phyloP scores from a whole-genome alignment of 345 rosid genomes.

The Ceriops zippeliana region DNA sequence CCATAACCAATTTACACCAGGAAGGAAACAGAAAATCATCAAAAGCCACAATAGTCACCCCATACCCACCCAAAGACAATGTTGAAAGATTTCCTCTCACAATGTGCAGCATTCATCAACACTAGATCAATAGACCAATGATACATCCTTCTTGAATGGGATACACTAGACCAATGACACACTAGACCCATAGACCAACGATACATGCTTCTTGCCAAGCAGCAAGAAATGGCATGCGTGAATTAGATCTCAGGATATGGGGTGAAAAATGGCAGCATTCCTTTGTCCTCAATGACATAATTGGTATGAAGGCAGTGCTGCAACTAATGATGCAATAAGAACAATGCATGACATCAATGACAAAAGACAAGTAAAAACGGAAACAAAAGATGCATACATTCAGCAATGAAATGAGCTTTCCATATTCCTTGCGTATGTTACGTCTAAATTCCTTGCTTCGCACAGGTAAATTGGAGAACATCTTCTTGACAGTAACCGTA shows the following conservation, averaged over 20 bases:
- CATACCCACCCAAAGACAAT: not conserved
- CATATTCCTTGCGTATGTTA: constrained; percentile 91
- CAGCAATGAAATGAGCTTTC: constrained; percentile 75
- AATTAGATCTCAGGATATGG: no score
- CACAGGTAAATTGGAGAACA: constrained; percentile 87
- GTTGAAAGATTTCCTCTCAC: not conserved
- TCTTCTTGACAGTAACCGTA: constrained; percentile 74
- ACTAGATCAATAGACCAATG: no score
- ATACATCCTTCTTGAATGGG: no score
- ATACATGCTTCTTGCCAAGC: no score
- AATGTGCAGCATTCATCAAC: not conserved
- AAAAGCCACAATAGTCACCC: not conserved
- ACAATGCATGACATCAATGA: not conserved
- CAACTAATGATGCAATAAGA: not conserved
- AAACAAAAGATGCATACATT: constrained; percentile 45
- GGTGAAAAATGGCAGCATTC: not conserved
- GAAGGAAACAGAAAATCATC: not conserved
- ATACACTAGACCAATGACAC: no score
- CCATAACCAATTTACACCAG: not conserved
- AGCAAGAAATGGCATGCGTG: no score
- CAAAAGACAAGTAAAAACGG: not conserved
- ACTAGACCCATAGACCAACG: no score
- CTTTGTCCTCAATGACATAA: not conserved
- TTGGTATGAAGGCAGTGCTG: not conserved
- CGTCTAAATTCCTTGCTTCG: constrained; percentile 91